Evolutionary conservation across 2,329 filamentous ascomycete species (phyloP).

Genomic region (Colletotrichum tanaceti): DNA sequence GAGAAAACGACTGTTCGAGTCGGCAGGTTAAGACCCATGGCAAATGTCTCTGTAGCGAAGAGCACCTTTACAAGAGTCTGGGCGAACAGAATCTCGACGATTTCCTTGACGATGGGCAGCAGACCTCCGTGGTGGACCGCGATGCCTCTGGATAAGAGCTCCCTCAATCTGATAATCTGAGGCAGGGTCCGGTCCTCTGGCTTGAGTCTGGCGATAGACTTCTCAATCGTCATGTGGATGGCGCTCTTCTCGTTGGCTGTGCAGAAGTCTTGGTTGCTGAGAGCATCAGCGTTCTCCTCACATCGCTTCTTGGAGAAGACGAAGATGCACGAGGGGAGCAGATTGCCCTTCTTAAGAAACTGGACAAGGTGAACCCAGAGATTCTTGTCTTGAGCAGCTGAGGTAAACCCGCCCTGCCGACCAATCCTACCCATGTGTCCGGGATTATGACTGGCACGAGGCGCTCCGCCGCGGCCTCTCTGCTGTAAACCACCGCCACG

Average conservation of each 20-base stretch:
- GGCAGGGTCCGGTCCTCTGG: conserved; percentile 90
- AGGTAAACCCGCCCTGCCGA: conserved; percentile 85
- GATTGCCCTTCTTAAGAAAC: conserved; percentile 84
- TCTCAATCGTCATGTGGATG: conserved; percentile 97
- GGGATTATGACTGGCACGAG: conserved; percentile 69
- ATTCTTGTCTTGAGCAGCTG: conserved; percentile 93
- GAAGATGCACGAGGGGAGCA: conserved; percentile 95
- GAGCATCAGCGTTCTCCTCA: conserved; percentile 94
- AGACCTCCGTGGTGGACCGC: conserved; percentile 96
- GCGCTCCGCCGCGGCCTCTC: conserved; percentile 68
- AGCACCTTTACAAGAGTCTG: conserved; percentile 95
- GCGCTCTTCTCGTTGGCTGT: conserved; percentile 94
- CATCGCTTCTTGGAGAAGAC: conserved; percentile 99
- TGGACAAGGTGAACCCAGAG: conserved; percentile 97
- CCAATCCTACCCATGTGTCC: conserved; percentile 94
- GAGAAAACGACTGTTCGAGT: conserved; percentile 98
- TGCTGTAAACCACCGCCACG: conserved; percentile 64
- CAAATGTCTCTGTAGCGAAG: conserved; percentile 98
- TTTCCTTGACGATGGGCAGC: conserved; percentile 95
- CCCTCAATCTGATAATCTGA: conserved; percentile 88
- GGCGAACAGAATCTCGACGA: conserved; percentile 96
- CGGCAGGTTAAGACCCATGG: conserved; percentile 96
- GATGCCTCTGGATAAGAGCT: conserved; percentile 87
- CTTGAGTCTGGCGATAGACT: conserved; percentile 90
- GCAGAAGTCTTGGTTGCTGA: conserved; percentile 95